Percentiles rank a stretch among this genome's conserved stretches.
These are phyloP conservation scores for Aspergillus incahuasiensis DNA, from an alignment of 495 filamentous ascomycete species.

Conservation along the genomic window DNA sequence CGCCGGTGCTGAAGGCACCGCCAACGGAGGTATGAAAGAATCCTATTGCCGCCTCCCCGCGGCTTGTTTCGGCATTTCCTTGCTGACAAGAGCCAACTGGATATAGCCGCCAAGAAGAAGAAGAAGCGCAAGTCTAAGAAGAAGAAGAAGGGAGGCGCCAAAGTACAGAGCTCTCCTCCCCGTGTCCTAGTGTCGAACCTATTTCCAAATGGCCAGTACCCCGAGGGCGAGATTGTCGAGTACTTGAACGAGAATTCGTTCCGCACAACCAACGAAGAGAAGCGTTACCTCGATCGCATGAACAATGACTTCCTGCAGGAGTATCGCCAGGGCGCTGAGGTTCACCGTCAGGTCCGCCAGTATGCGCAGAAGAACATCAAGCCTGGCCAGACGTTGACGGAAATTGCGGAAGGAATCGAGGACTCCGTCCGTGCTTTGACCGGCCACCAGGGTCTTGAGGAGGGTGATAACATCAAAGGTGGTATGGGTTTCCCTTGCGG, in stretches of 20 bases:
- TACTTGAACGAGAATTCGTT: slow-evolving; percentile 70
- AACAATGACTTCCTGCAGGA: slow-evolving; percentile 81
- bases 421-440: slow-evolving; percentile 74
- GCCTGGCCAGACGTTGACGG: slow-evolving; percentile 73
- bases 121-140: slow-evolving; percentile 75
- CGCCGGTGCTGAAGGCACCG: slow-evolving; percentile 35
- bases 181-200: slow-evolving; percentile 70
- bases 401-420: slow-evolving; percentile 84
- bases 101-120: slow-evolving; percentile 63
- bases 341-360: slow-evolving; percentile 82
- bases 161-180: slow-evolving; percentile 72
- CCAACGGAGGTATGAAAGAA: slow-evolving; percentile 36
- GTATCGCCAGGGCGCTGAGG: slow-evolving; percentile 82
- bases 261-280: slow-evolving; percentile 83
- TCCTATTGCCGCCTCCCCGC: not conserved
- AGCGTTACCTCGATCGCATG: slow-evolving; percentile 77
- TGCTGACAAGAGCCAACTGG: slow-evolving; percentile 14
- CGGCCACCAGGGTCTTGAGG: slow-evolving; percentile 71
- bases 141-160: slow-evolving; percentile 63
- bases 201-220: slow-evolving; percentile 70
- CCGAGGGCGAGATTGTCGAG: slow-evolving; percentile 76
- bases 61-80: not conserved
- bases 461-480: slow-evolving; percentile 72
- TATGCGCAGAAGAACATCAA: slow-evolving; percentile 77
- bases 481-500: slow-evolving; percentile 90